Base-by-base conservation (phyloP, 2,329 filamentous ascomycete genomes). In the Talaromyces sp. region DNA sequence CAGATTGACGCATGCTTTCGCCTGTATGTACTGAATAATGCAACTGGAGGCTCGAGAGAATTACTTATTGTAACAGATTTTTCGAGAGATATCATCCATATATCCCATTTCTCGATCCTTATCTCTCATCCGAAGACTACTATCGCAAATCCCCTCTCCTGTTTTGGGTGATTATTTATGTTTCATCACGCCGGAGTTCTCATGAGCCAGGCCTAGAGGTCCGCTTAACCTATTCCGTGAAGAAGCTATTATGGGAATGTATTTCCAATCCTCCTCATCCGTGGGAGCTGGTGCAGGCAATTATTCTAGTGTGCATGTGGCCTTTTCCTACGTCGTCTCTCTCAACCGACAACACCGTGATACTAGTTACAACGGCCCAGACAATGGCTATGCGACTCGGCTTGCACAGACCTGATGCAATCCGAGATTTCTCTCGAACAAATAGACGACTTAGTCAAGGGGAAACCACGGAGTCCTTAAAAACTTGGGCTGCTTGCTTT, bases 301-400 rank as follows among this genome's bases (percentile, higher is more conserved):
- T 69, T 7, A 51, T 65, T 32, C 61, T 69, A 19, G 21, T 67
- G 26, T 68, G 62, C 46, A 62, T 65, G 62, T 69, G 67, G 67
- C 67, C 67, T 14, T 64, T 67, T 54, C 66, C 67, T 2, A 66
- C 67, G 11, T 62, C 58, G 21, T 64, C 62, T 11, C 56, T 65
- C 4, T 62, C 57, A 2, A 58, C 58, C 1, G 67, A 69, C 49
- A 59, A 57, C 8, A 65, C 65, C 2, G 58, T 62, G 29, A 58
- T 64, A 7, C 58, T 67, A 17, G 55, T 64, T 10, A 64, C 63
- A 14, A 52, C 64, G 2, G 65, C 66, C 2, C 63, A 63, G n/a
- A 64, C 64, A 21, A 63, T 65, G 9, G 58, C 64, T 19, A 54
- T 67, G 17, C 60, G 62, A 26, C 63, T 68, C 8, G 67, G 66